A percentile compares a stretch with the other conserved stretches of the same genome.
phyloP scores from a whole-genome alignment of 2,329 filamentous ascomycete species.

The Lasiodiplodia gonubiensis region DNA sequence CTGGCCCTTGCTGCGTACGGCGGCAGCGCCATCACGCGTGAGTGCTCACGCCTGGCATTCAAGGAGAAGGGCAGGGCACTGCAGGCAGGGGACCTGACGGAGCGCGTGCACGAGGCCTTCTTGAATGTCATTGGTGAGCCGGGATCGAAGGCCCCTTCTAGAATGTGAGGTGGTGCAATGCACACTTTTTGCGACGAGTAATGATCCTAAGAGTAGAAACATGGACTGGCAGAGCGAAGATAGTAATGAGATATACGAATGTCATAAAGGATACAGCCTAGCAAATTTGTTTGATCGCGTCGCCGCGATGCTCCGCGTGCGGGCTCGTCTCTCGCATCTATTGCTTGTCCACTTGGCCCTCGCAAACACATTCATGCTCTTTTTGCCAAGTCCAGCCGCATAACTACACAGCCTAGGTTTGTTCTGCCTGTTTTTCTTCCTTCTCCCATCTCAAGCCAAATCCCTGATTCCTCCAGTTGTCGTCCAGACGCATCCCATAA shows the following conservation, averaged over 20 bases:
- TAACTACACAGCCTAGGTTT: neutral
- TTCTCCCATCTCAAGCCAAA: neutral
- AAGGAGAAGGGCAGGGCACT: conserved; percentile 82
- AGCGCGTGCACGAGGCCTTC: conserved; percentile 85
- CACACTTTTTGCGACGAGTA: no score
- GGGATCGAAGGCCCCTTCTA: conserved; percentile 18
- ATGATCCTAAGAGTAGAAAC: neutral
- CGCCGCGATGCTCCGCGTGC: no score
- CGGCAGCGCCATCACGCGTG: conserved; percentile 84
- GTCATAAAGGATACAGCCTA: neutral
- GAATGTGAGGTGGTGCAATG: conserved; percentile 1
- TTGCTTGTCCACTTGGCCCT: neutral
- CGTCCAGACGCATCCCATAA: neutral
- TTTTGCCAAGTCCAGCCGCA: neutral
- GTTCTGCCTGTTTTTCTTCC: neutral
- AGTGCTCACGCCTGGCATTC: conserved; percentile 88
- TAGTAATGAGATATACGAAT: neutral
- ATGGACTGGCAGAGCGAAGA: neutral
- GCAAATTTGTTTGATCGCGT: neutral
- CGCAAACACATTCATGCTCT: neutral
- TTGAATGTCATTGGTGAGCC: conserved; percentile 75
- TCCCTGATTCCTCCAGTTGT: neutral
- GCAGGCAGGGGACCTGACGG: conserved; percentile 91
- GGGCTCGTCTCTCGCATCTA: neutral
- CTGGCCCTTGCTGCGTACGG: conserved; percentile 83